These are phyloP conservation scores for Sclerotinia borealis DNA, from an alignment of 2,329 filamentous ascomycete genomes.

Conservation along the genomic window DNA sequence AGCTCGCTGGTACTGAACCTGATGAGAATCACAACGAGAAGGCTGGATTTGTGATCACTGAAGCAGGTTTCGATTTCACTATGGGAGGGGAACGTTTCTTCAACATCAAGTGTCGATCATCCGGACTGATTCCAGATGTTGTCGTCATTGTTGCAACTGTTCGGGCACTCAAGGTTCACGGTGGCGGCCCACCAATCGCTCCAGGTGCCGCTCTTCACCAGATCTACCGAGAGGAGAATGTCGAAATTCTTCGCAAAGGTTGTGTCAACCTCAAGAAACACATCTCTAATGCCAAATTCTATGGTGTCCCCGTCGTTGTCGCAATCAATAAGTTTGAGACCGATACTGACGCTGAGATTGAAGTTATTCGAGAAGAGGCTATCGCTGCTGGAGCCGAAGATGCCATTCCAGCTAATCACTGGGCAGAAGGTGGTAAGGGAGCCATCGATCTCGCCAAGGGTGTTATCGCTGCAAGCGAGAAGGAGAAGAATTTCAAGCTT, in stretches of 20 bases:
- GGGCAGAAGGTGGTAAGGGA: constrained; percentile 88
- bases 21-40: constrained; percentile 80
- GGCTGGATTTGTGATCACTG: constrained; percentile 89
- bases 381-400: constrained; percentile 89
- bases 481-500: constrained; percentile 81
- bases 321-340: constrained; percentile 96
- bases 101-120: constrained; percentile 98
- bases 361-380: constrained; percentile 83
- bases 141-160: constrained; percentile 95
- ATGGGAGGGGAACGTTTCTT: constrained; percentile 99
- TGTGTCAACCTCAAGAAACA: constrained; percentile 96
- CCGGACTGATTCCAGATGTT: constrained; percentile 84
- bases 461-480: constrained; percentile 75
- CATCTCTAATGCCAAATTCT: constrained; percentile 80
- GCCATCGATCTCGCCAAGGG: constrained; percentile 83
- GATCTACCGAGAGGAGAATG: constrained; percentile 89
- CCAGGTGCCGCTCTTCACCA: constrained; percentile 79
- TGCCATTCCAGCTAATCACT: constrained; percentile 91
- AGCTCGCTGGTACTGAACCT: constrained; percentile 88
- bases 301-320: constrained; percentile 89
- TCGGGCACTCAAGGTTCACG: constrained; percentile 92
- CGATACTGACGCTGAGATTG: constrained; percentile 87
- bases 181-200: constrained; percentile 87
- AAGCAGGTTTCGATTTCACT: constrained; percentile 98
- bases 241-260: constrained; percentile 81